These are phyloP conservation scores for Prunus yedoensis DNA, from an alignment of 331 rosid species.

Conservation along the genomic window DNA sequence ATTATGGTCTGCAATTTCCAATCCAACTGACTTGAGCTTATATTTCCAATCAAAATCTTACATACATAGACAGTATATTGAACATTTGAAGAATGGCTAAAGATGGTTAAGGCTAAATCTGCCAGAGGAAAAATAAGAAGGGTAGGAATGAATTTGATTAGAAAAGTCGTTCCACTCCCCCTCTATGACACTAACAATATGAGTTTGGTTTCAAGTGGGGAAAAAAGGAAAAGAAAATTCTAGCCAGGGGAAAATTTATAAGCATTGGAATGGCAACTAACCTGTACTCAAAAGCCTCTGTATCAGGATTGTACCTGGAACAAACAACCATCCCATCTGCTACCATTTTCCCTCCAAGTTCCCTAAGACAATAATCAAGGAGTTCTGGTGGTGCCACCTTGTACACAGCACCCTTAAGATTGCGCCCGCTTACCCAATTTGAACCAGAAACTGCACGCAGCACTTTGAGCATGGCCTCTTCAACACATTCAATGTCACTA, in stretches of 20 bases:
- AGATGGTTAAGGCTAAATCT: background rate
- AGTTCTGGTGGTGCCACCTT: conserved; percentile 77
- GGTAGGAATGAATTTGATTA: too few species aligned
- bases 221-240: background rate
- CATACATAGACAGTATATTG: background rate
- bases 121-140: too few species aligned
- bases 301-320: conserved; percentile 66
- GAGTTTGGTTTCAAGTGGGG: background rate
- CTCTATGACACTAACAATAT: background rate
- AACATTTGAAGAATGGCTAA: background rate
- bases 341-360: conserved; percentile 74
- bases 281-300: conserved; percentile 77
- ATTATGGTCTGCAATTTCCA: background rate
- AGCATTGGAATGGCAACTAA: conserved; percentile 29
- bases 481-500: conserved; percentile 63
- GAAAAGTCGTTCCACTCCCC: background rate
- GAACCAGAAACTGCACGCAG: conserved; percentile 86
- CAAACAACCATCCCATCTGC: conserved; percentile 69
- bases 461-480: conserved; percentile 80
- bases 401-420: conserved; percentile 83
- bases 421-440: conserved; percentile 77
- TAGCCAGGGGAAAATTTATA: background rate
- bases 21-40: background rate
- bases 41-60: background rate
- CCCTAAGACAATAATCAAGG: conserved; percentile 74